These are phyloP conservation scores for Backusella tuberculispora DNA, from an alignment of 192 early-diverging fungal species.

Conservation along the genomic window DNA sequence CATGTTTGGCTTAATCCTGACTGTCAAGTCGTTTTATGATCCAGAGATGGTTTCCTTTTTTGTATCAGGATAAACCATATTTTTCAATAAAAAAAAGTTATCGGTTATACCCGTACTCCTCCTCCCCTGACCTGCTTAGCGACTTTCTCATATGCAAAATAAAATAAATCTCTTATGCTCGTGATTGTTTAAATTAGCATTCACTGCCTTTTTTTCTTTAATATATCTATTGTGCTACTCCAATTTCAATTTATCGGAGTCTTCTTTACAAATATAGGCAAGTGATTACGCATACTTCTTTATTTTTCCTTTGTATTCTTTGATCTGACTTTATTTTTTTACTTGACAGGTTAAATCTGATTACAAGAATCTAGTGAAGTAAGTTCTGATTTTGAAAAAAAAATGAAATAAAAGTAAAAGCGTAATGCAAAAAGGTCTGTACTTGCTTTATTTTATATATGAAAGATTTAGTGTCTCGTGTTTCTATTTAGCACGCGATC, in stretches of 20 bases:
- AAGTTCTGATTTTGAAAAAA: not conserved
- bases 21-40: slow-evolving; percentile 10
- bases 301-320: slow-evolving; percentile 1
- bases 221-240: not conserved
- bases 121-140: not conserved
- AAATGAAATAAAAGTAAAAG: not conserved
- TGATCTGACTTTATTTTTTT: slow-evolving; percentile 9
- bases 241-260: not conserved
- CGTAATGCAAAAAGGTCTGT: not conserved
- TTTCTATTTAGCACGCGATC: slow-evolving; percentile 10
- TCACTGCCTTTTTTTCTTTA: not conserved
- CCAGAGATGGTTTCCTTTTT: slow-evolving; percentile 9
- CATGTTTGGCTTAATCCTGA: not conserved
- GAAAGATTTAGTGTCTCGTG: not conserved
- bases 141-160: not conserved
- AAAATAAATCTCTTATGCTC: not conserved
- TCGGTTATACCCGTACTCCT: not conserved
- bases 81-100: not conserved
- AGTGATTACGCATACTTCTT: slow-evolving; percentile 10
- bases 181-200: not conserved
- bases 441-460: not conserved
- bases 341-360: slow-evolving; percentile 10
- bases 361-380: not conserved
- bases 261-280: not conserved
- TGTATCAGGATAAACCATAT: slow-evolving; percentile 2